A percentile compares a stretch with the other conserved stretches of the same genome.
Conservation (phyloP, 2,329 filamentous ascomycete genomes). For the Elsinoe perseae region DNA sequence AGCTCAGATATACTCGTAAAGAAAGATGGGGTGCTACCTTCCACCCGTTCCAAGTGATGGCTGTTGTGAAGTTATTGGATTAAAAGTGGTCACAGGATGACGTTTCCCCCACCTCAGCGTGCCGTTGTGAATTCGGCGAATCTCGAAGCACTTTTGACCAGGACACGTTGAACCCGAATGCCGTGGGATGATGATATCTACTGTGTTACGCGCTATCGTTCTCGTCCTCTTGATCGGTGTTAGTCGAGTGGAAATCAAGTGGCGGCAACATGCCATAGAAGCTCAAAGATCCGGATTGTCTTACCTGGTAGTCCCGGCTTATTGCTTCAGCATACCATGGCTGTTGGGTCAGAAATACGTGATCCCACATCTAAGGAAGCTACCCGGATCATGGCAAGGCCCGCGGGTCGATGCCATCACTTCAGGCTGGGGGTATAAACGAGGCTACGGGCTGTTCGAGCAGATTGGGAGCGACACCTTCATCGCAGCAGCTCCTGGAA, state of each 20-base stretch:
- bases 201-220: not conserved
- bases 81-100: too few species aligned
- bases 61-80: too few species aligned
- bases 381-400: not conserved
- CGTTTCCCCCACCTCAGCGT: too few species aligned
- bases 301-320: not conserved
- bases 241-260: not conserved
- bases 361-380: not conserved
- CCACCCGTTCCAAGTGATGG: too few species aligned
- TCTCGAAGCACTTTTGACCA: too few species aligned
- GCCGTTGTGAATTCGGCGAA: too few species aligned
- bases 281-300: not conserved
- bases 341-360: not conserved
- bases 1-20: too few species aligned
- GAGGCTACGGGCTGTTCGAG: not conserved
- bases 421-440: not conserved
- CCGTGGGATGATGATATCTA: too few species aligned
- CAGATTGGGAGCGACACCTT: not conserved
- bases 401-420: not conserved
- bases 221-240: not conserved
- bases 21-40: too few species aligned
- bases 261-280: not conserved
- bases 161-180: too few species aligned
- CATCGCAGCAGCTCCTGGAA: conserved; percentile 6
- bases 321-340: conserved; percentile 10